Percentiles rank a stretch among this genome's conserved stretches.
Evolutionary conservation across 306 rosid genomes (phyloP).

Genomic region (Benincasa hispida): DNA sequence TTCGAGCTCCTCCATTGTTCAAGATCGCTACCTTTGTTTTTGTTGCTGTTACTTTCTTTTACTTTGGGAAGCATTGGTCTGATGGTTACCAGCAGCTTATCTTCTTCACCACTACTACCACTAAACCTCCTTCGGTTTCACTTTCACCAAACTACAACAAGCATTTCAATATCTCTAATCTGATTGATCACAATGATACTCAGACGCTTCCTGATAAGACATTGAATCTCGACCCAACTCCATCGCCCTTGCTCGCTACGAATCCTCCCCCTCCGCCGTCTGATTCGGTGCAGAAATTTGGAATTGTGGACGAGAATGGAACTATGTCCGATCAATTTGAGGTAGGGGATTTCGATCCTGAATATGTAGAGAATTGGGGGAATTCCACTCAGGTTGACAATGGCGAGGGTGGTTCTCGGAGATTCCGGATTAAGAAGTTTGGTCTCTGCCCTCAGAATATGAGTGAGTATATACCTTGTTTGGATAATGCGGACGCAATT

Average conservation of each 20-base stretch:
- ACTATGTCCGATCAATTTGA: slow-evolving; percentile 62
- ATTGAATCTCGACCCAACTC: background rate
- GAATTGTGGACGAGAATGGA: slow-evolving; percentile 61
- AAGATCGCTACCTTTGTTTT: slow-evolving; percentile 37
- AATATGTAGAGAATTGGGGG: slow-evolving; percentile 13
- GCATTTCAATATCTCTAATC: slow-evolving; percentile 28
- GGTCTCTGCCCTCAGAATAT: slow-evolving; percentile 31
- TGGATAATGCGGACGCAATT: slow-evolving; percentile 50
- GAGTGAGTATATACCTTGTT: slow-evolving; percentile 71
- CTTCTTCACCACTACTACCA: slow-evolving; percentile 35
- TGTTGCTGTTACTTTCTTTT: slow-evolving; percentile 46
- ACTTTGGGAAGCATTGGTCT: slow-evolving; percentile 74
- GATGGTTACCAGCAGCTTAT: slow-evolving; percentile 64
- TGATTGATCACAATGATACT: slow-evolving; percentile 22
- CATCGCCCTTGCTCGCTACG: background rate
- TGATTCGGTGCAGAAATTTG: slow-evolving; percentile 34
- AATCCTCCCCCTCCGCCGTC: slow-evolving; percentile 26
- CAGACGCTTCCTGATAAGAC: slow-evolving; percentile 16
- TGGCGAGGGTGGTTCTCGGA: slow-evolving; percentile 9
- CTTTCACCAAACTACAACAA: slow-evolving; percentile 49
- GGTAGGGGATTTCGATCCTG: slow-evolving; percentile 47
- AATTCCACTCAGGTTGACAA: slow-evolving; percentile 11
- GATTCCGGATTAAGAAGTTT: slow-evolving; percentile 27
- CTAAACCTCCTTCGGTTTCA: slow-evolving; percentile 24
- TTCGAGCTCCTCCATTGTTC: slow-evolving; percentile 18